Conservation (phyloP, 2,329 filamentous ascomycete genomes). For the Pestalotiopsis sp. region DNA sequence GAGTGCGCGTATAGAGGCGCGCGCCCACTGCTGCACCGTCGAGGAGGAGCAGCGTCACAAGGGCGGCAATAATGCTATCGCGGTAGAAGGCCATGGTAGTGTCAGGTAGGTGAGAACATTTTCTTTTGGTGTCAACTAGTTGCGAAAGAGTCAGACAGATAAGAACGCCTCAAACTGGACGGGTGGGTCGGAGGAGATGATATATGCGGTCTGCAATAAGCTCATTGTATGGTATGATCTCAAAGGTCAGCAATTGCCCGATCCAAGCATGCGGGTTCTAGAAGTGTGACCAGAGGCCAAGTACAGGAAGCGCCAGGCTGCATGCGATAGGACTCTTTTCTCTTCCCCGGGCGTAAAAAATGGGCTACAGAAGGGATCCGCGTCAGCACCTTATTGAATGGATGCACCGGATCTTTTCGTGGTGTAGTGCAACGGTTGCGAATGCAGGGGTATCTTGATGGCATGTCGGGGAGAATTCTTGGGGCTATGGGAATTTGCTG, state of each 20-base stretch:
- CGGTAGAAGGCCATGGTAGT: conserved; percentile 14
- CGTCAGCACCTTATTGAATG: neutral
- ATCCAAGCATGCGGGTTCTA: neutral
- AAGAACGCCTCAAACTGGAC: neutral
- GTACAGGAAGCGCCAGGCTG: neutral
- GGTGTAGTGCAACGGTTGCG: no score
- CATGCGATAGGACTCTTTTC: neutral
- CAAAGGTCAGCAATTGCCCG: no score
- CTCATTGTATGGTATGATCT: neutral
- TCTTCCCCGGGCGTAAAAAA: neutral
- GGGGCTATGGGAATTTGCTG: no score
- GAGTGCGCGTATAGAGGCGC: conserved; percentile 32
- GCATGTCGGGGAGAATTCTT: no score
- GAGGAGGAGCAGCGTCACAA: conserved; percentile 28
- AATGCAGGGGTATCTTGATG: no score
- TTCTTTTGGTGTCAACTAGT: neutral
- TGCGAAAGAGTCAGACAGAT: neutral
- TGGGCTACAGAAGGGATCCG: neutral
- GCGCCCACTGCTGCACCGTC: conserved; percentile 26
- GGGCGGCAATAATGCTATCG: conserved; percentile 27
- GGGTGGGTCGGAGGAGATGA: neutral
- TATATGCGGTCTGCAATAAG: neutral
- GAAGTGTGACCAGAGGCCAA: neutral
- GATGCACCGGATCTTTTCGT: neutral
- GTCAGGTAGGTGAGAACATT: neutral